These are phyloP conservation scores for Osmanthus fragrans DNA, from an alignment of 257 asterid species.

Conservation along the genomic window DNA sequence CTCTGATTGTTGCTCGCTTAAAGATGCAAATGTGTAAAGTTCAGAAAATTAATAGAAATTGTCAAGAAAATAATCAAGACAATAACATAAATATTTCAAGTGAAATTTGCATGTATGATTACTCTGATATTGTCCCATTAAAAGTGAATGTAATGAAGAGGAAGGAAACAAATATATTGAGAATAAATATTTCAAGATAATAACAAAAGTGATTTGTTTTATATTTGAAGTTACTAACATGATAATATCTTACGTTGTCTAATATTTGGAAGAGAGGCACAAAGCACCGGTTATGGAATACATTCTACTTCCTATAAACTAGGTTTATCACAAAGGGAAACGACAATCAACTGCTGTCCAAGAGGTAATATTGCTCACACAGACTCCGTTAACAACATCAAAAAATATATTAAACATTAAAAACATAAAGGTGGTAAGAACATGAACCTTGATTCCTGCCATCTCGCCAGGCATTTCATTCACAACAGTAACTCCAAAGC, in stretches of 20 bases:
- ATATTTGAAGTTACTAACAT: neutral
- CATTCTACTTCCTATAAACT: neutral
- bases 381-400: neutral
- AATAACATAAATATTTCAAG: neutral
- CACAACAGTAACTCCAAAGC: conserved; percentile 71
- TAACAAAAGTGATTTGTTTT: neutral
- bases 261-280: neutral
- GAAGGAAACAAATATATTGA: neutral
- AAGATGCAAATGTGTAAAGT: conserved; percentile 13
- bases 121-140: neutral
- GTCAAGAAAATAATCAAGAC: neutral
- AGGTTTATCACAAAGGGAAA: neutral
- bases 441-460: conserved; percentile 89
- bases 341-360: neutral
- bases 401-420: neutral
- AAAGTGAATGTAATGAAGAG: neutral
- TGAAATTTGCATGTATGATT: neutral
- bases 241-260: neutral
- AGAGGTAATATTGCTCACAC: neutral
- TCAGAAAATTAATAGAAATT: neutral
- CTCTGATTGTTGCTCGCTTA: conserved; percentile 91
- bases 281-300: neutral
- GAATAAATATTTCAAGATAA: neutral
- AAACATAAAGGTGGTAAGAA: conserved; percentile 21
- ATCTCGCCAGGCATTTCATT: conserved; percentile 96